These are phyloP conservation scores for Aspergillus fijiensis DNA, from an alignment of 2,329 filamentous ascomycete species.

Conservation along the genomic window DNA sequence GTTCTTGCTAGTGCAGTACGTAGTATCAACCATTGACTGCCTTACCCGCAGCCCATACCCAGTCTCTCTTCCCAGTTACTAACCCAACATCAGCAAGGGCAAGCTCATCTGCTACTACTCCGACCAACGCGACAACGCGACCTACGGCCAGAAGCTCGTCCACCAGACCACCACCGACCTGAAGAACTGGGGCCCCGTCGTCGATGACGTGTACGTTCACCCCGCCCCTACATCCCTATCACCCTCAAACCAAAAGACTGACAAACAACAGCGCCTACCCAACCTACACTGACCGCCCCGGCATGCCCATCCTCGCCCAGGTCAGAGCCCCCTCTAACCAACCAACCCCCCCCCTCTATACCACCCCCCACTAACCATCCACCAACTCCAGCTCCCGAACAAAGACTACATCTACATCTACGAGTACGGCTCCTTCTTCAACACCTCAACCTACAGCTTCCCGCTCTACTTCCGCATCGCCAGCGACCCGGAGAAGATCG, in stretches of 20 bases:
- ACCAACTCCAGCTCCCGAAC: constrained; percentile 50
- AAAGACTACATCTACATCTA: constrained; percentile 65
- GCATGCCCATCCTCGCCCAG: constrained; percentile 63
- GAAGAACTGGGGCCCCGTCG: constrained; percentile 59
- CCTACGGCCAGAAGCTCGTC: constrained; percentile 66
- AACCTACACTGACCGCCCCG: constrained; percentile 64
- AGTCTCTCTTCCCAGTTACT: neutral
- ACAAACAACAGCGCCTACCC: constrained; percentile 43
- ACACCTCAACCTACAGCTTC: constrained; percentile 41
- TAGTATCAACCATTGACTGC: constrained; percentile 7
- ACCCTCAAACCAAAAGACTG: neutral
- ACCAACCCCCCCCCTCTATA: too few relatives aligned
- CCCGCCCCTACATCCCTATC: too few relatives aligned
- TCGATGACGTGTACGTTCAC: constrained; percentile 55
- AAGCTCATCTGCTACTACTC: constrained; percentile 68
- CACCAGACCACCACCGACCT: constrained; percentile 64
- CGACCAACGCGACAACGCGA: constrained; percentile 64
- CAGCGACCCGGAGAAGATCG: constrained; percentile 49
- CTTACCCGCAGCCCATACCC: too few relatives aligned
- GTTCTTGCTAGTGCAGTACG: constrained; percentile 57
- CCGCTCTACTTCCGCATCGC: constrained; percentile 56
- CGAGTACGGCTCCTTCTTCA: constrained; percentile 54
- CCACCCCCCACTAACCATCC: neutral
- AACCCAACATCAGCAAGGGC: constrained; percentile 41
- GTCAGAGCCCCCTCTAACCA: constrained; percentile 11